Conservation (phyloP, 192 early-diverging fungal species). For the Spinellus fusiger region DNA sequence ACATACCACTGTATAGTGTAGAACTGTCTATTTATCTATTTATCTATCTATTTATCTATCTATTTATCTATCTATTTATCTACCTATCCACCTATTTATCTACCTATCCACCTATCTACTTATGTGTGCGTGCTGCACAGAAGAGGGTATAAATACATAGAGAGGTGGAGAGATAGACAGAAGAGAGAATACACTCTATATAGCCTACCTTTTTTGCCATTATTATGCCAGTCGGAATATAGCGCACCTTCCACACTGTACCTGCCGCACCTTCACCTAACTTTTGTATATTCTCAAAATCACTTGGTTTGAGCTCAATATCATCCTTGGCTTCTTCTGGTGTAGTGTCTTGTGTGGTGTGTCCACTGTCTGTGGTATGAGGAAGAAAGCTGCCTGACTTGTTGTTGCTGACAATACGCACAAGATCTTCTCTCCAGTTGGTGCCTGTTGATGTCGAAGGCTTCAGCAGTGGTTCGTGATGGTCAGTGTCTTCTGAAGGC, state of each 20-base stretch:
- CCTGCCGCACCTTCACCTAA: constrained; percentile 92
- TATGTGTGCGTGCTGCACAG: neutral
- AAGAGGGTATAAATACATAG: neutral
- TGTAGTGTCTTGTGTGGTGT: neutral
- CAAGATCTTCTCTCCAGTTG: constrained; percentile 27
- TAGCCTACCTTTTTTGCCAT: constrained; percentile 96
- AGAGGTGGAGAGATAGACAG: too few species aligned
- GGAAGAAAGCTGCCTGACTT: neutral
- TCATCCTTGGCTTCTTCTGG: constrained; percentile 8
- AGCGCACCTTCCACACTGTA: constrained; percentile 81
- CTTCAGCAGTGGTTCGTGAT: neutral
- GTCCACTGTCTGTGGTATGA: neutral
- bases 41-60: too few species aligned
- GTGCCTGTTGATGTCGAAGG: constrained; percentile 8
- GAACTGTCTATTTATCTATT: too few species aligned
- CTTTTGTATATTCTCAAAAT: constrained; percentile 69
- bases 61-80: too few species aligned
- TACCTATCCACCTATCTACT: too few species aligned
- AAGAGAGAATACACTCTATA: too few species aligned
- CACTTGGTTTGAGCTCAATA: constrained; percentile 44
- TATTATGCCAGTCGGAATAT: constrained; percentile 61
- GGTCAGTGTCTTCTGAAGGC: neutral
- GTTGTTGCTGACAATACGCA: constrained; percentile 18
- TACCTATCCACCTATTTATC: too few species aligned
- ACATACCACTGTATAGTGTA: too few species aligned